Evolutionary conservation across 495 filamentous ascomycete species (phyloP), one percentile per base, ranked within the genome.

Genomic region (Amniculicola lignicola): DNA sequence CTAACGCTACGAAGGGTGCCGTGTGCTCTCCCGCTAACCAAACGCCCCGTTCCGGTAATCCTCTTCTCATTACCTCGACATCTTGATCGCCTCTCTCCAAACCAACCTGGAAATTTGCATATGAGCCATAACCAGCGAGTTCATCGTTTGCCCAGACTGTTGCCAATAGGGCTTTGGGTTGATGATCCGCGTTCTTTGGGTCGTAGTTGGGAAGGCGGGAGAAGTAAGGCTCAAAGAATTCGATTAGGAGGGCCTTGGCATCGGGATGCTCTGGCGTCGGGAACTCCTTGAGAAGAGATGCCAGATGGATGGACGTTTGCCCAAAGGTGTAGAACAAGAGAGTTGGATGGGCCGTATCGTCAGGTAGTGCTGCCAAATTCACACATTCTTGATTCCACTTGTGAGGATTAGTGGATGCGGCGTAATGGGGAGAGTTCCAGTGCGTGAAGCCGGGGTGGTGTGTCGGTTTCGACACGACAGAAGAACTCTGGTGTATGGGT

Each of bases 11-110:
- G 69, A 95, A 94, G 23, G 92, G 92, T 22, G 89, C 83, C 23
- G 91, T 95, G 72, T 96, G 93, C 69, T 98, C 92, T 0, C 92
- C 92, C 0, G 92, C 93, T 61, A 96, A 81, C 91, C 91, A 98
- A 3, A 96, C 59, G 1, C 85, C 82, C 15, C 87, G 76, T 11
- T 79, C 81, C 3, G 81, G 76, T 37, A 87, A 71, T 2, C 90
- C 92, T 2, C 78, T 71, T 25, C 90, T 75, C 74, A 96, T 80
- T 1, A 76, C 71, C 66, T 85, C 77, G 29, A 96, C 83, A 62
- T 96, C 92, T 43, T 74, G 66, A 38, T 85, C 83, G 0, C 82
- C 90, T n/a, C 82, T 74, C 55, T 80, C 66, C 16, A 94, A 64
- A 0, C 89, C 92, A 28, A 85, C 74, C 67, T 88, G 89, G 73